These are phyloP conservation scores for Plasmodium ovale DNA, from an alignment of 169 alveolate species.

Conservation along the genomic window DNA sequence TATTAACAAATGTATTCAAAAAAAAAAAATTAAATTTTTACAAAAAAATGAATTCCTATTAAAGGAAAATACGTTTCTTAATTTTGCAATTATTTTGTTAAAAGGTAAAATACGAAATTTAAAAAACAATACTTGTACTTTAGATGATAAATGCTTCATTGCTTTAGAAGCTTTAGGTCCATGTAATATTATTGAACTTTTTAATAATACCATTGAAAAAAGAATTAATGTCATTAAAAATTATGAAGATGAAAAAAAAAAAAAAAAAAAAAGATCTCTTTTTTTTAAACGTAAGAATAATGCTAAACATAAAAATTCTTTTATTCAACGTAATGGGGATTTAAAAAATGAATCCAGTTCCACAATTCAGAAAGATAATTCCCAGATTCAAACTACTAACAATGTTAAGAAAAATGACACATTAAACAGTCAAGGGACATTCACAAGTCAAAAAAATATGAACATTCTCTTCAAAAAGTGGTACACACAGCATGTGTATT, in stretches of 20 bases:
- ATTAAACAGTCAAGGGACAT: neutral
- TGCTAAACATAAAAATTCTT: neutral
- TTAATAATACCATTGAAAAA: conserved; percentile 60
- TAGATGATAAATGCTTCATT: conserved; percentile 28
- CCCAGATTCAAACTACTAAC: neutral
- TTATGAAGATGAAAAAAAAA: conserved; percentile 55
- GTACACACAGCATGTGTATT: conserved; percentile 74
- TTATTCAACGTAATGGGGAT: no score
- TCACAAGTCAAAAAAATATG: conserved; percentile 37
- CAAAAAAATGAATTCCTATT: conserved; percentile 36
- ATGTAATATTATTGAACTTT: conserved; percentile 60
- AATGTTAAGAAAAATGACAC: neutral
- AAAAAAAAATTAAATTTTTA: conserved; percentile 22
- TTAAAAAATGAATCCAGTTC: no score
- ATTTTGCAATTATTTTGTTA: conserved; percentile 58
- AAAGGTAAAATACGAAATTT: conserved; percentile 54
- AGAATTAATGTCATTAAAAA: conserved; percentile 40
- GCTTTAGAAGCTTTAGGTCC: conserved; percentile 75
- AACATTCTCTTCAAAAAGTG: conserved; percentile 60
- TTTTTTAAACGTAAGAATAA: neutral
- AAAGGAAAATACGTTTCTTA: conserved; percentile 59
- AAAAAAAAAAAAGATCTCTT: conserved; percentile 46
- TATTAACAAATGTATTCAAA: conserved; percentile 24
- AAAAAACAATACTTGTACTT: neutral
- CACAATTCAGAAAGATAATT: neutral